Evolutionary conservation across 805 yeast species (phyloP).

Genomic region (Hanseniaspora lachancei): DNA sequence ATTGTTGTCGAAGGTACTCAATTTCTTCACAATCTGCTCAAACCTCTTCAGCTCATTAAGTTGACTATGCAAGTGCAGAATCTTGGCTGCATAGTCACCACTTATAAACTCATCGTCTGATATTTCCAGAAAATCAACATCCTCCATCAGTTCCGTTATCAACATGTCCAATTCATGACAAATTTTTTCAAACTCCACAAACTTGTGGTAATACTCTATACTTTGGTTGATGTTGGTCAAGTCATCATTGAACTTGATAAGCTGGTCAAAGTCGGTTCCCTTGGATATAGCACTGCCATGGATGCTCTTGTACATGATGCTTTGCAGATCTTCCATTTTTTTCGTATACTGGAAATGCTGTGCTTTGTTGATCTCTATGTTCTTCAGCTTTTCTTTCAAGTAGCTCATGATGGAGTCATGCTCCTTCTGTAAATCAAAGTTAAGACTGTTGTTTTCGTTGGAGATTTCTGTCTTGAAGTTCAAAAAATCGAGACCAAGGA

Average conservation of each 20-base stretch:
- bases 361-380: background rate
- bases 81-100: background rate
- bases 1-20: background rate
- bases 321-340: background rate
- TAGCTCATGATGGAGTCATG: background rate
- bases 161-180: background rate
- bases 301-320: background rate
- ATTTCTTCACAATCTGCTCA: constrained; percentile 1
- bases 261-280: background rate
- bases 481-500: background rate
- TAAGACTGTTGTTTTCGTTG: background rate
- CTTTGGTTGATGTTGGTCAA: constrained; percentile 3
- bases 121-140: constrained; percentile 1
- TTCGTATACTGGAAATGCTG: background rate
- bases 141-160: background rate
- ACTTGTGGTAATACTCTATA: constrained; percentile 2
- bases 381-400: background rate
- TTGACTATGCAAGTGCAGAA: background rate
- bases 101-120: background rate
- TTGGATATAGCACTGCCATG: background rate
- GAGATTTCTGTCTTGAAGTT: background rate
- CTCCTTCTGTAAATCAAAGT: constrained; percentile 6
- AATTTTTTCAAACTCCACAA: background rate
- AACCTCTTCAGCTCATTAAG: background rate
- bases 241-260: constrained; percentile 7